phyloP scores from a whole-genome alignment of 352 stramenopile genomes.

The Pythium chondricola region DNA sequence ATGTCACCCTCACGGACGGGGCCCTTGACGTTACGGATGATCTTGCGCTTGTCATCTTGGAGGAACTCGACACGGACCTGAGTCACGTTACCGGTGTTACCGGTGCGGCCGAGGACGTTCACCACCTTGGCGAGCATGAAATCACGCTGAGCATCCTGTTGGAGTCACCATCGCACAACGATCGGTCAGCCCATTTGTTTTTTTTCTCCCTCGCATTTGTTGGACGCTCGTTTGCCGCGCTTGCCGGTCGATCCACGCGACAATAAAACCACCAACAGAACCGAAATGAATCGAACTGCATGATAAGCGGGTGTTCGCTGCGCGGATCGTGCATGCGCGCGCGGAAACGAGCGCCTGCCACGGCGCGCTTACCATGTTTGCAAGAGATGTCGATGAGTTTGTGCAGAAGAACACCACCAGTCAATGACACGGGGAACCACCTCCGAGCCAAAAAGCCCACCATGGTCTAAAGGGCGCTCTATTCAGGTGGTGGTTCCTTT shows the following conservation, averaged over 20 bases:
- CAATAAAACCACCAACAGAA: slow-evolving; percentile 7
- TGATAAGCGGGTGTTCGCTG: slow-evolving; percentile 2
- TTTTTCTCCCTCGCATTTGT: background rate
- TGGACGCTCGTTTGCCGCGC: background rate
- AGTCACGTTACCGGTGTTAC: slow-evolving; percentile 99
- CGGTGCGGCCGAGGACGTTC: slow-evolving; percentile 98
- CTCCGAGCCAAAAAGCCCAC: background rate
- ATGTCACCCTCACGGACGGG: slow-evolving; percentile 98
- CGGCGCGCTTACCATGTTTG: slow-evolving; percentile 55
- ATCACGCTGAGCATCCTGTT: slow-evolving; percentile 73
- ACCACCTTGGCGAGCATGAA: slow-evolving; percentile 99
- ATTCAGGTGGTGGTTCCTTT: slow-evolving; percentile 9
- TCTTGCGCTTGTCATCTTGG: slow-evolving; percentile 97
- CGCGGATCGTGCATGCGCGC: background rate
- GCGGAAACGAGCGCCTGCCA: slow-evolving; percentile 1
- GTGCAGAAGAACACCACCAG: slow-evolving; percentile 52
- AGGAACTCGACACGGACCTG: slow-evolving; percentile 99
- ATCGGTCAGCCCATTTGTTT: no score
- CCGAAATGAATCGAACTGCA: slow-evolving; percentile 1
- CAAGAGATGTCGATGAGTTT: slow-evolving; percentile 82
- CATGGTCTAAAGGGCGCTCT: slow-evolving; percentile 6
- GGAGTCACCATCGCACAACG: no score
- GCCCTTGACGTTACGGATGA: slow-evolving; percentile 99
- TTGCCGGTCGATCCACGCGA: slow-evolving; percentile 6
- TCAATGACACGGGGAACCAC: slow-evolving; percentile 30